These are phyloP conservation scores for Globisporangium megalacanthum DNA, from an alignment of 352 stramenopile species.

Conservation along the genomic window DNA sequence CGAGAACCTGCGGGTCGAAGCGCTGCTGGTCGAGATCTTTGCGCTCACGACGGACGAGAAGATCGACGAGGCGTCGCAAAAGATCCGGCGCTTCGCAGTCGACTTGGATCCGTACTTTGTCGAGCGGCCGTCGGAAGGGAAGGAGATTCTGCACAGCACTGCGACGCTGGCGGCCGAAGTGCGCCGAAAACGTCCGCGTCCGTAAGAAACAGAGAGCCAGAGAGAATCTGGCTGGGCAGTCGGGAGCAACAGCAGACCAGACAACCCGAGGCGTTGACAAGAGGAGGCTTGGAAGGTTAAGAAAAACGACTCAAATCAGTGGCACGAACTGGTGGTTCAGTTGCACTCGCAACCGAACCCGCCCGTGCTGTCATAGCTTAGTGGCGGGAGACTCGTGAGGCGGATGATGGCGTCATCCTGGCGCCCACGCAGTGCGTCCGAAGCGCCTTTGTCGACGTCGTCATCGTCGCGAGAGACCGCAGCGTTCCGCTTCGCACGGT, in stretches of 20 bases:
- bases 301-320: no score
- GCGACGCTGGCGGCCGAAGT: slow-evolving; percentile 74
- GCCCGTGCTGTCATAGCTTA: slow-evolving; percentile 11
- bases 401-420: slow-evolving; percentile 36
- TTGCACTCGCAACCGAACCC: slow-evolving; percentile 48
- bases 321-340: not conserved
- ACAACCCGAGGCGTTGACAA: not conserved
- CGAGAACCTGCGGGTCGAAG: slow-evolving; percentile 78
- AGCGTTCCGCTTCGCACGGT: slow-evolving; percentile 16
- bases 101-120: slow-evolving; percentile 84
- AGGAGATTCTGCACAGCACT: slow-evolving; percentile 81
- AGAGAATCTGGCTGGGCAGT: no score
- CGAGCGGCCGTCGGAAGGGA: slow-evolving; percentile 75
- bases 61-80: slow-evolving; percentile 78
- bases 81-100: slow-evolving; percentile 75
- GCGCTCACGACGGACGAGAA: slow-evolving; percentile 81
- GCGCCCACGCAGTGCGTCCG: not conserved
- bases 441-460: not conserved
- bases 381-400: slow-evolving; percentile 23
- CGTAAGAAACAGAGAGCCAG: slow-evolving; percentile 14
- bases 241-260: not conserved
- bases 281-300: not conserved
- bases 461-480: not conserved
- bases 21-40: slow-evolving; percentile 82
- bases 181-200: slow-evolving; percentile 65